phyloP scores from a whole-genome alignment of 164 flowering plant genomes.

The Nymphaea colorata region DNA sequence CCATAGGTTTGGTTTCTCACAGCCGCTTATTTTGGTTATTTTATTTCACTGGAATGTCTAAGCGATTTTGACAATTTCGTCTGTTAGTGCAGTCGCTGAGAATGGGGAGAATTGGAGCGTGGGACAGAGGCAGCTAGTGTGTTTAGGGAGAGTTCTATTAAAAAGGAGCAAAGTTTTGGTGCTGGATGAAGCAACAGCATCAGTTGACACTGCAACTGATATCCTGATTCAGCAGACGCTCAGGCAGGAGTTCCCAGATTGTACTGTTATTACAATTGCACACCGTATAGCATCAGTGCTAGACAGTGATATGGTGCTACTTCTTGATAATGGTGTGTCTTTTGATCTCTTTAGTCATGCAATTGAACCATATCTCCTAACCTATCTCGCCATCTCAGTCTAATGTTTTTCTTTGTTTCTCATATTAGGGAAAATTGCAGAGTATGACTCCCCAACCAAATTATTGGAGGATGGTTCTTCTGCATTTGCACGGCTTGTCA shows the following conservation, averaged over 20 bases:
- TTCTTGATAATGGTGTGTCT: slow-evolving; percentile 21
- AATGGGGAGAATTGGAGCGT: slow-evolving; percentile 59
- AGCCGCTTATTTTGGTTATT: neutral
- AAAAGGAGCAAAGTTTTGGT: slow-evolving; percentile 38
- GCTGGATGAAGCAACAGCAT: slow-evolving; percentile 59
- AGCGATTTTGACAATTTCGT: neutral
- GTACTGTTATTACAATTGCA: slow-evolving; percentile 36
- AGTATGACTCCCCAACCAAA: slow-evolving; percentile 21
- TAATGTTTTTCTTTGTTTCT: neutral
- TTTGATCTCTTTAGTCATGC: neutral
- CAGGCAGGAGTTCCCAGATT: slow-evolving; percentile 20
- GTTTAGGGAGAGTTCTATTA: slow-evolving; percentile 37
- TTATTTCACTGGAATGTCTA: neutral
- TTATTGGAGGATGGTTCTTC: slow-evolving; percentile 19
- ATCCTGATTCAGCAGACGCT: slow-evolving; percentile 29
- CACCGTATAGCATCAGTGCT: slow-evolving; percentile 35
- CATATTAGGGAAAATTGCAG: slow-evolving; percentile 17
- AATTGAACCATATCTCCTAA: neutral
- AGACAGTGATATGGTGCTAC: slow-evolving; percentile 26
- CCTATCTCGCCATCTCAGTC: neutral
- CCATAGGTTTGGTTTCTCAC: slow-evolving; percentile 31
- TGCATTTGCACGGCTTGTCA: slow-evolving; percentile 22
- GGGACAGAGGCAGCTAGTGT: slow-evolving; percentile 47
- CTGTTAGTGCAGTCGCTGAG: slow-evolving; percentile 19
- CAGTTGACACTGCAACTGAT: slow-evolving; percentile 45